Evolutionary conservation across 192 early-diverging fungal species (phyloP).

Genomic region (Mycoemilia scoparia): DNA sequence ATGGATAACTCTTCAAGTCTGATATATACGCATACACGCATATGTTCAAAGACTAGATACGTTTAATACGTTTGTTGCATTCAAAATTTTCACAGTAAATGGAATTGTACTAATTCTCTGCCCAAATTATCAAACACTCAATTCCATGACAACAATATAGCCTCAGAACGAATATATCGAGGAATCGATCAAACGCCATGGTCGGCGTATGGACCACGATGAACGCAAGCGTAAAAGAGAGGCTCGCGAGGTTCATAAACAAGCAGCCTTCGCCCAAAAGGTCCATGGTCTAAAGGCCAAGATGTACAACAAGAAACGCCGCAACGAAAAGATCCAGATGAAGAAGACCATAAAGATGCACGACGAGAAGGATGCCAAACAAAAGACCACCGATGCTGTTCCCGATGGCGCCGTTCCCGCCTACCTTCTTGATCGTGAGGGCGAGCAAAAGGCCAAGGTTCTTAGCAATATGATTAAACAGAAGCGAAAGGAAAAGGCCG

Average conservation of each 20-base stretch:
- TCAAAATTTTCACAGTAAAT: too few species aligned
- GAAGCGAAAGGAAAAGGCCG: conserved; percentile 99
- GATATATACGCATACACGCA: not conserved
- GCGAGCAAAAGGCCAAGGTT: conserved; percentile 90
- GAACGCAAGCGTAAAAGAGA: conserved; percentile 94
- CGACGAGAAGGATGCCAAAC: conserved; percentile 91
- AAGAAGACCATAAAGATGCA: conserved; percentile 99
- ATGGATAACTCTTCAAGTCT: not conserved
- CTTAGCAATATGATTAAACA: conserved; percentile 99
- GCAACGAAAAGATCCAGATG: conserved; percentile 98
- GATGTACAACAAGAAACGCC: conserved; percentile 96
- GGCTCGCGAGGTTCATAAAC: conserved; percentile 84
- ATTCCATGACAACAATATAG: not conserved
- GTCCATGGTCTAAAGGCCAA: conserved; percentile 95
- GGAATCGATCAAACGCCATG: conserved; percentile 91
- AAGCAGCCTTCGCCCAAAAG: conserved; percentile 85
- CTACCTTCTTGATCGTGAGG: conserved; percentile 96
- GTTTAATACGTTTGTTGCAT: not conserved
- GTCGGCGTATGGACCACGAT: conserved; percentile 83
- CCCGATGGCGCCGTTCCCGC: conserved; percentile 92
- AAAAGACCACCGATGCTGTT: conserved; percentile 72
- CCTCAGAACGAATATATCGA: conserved; percentile 99
- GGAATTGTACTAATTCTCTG: too few species aligned
- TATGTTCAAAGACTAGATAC: not conserved
- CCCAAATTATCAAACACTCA: too few species aligned